Conservation (phyloP, 2,329 filamentous ascomycete genomes). For the Paracorniculantispora psalliotae region DNA sequence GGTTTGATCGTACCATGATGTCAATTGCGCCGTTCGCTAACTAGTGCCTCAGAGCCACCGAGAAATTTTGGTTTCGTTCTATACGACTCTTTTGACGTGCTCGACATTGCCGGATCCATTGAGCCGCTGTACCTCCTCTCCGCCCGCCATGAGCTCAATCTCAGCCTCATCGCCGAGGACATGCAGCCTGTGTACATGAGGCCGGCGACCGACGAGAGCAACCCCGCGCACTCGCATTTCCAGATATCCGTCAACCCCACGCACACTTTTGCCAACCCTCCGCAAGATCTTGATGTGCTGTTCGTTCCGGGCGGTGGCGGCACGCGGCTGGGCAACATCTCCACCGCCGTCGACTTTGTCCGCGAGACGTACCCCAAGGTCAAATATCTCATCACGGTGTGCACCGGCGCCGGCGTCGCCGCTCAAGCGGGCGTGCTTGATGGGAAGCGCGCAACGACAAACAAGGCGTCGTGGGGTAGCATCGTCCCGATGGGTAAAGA, state of each 20-base stretch:
- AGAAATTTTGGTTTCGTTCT: slow-evolving; percentile 5
- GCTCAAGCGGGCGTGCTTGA: slow-evolving; percentile 56
- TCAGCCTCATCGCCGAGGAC: slow-evolving; percentile 34
- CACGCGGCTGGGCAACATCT: slow-evolving; percentile 24
- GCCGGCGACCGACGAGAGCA: slow-evolving; percentile 9
- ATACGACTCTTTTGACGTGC: slow-evolving; percentile 12
- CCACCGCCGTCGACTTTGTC: slow-evolving; percentile 36
- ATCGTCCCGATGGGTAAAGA: slow-evolving; percentile 40
- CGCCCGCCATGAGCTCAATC: slow-evolving; percentile 27
- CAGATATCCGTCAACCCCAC: slow-evolving; percentile 33
- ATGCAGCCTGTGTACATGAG: slow-evolving; percentile 35
- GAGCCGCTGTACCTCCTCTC: slow-evolving; percentile 38
- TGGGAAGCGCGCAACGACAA: slow-evolving; percentile 57
- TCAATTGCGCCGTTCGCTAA: not conserved
- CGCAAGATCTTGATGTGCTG: slow-evolving; percentile 47
- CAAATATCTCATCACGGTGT: slow-evolving; percentile 59
- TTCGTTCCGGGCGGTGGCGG: slow-evolving; percentile 59
- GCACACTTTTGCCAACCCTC: slow-evolving; percentile 47
- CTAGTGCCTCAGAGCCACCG: not conserved
- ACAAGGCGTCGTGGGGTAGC: slow-evolving; percentile 51
- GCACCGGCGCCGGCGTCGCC: slow-evolving; percentile 56
- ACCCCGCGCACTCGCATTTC: slow-evolving; percentile 25
- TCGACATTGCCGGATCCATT: slow-evolving; percentile 39
- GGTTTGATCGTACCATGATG: not conserved
- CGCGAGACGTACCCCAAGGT: slow-evolving; percentile 38